Evolutionary conservation across 768 basidiomycete species (phyloP).

Genomic region (Collybiopsis confluens): DNA sequence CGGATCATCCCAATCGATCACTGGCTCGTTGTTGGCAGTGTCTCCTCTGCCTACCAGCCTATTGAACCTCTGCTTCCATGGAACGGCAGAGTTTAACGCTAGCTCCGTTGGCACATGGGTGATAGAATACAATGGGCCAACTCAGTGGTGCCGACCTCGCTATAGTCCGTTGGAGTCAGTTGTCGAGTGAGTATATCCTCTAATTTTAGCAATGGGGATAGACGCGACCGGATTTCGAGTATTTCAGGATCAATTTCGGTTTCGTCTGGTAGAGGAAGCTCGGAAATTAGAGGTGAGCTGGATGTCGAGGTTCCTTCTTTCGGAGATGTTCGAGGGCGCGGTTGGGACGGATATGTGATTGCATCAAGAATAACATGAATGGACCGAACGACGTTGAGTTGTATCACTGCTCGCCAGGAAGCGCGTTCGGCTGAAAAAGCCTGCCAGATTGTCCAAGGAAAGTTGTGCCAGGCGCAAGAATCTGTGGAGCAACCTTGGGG

Average conservation of each 20-base stretch:
- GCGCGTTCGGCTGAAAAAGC: slow-evolving; percentile 56
- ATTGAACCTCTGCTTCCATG: slow-evolving; percentile 49
- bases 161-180: slow-evolving; percentile 44
- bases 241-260: slow-evolving; percentile 39
- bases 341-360: slow-evolving; percentile 31
- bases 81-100: slow-evolving; percentile 44
- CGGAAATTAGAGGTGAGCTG: slow-evolving; percentile 12
- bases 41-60: slow-evolving; percentile 27
- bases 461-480: background rate
- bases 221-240: slow-evolving; percentile 50
- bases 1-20: slow-evolving; percentile 41
- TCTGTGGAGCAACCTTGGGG: slow-evolving; percentile 37
- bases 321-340: background rate
- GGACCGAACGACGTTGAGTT: slow-evolving; percentile 68
- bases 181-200: slow-evolving; percentile 57
- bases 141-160: slow-evolving; percentile 25
- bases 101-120: slow-evolving; percentile 37
- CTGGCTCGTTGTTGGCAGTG: slow-evolving; percentile 25
- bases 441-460: slow-evolving; percentile 20
- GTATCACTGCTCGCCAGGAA: slow-evolving; percentile 65
- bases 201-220: slow-evolving; percentile 57
- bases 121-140: slow-evolving; percentile 18
- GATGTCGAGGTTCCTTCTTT: slow-evolving; percentile 11
- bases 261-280: slow-evolving; percentile 19
- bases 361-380: slow-evolving; percentile 60